phyloP scores from a whole-genome alignment of 2,329 filamentous ascomycete genomes.

The Cephalotrichum gorgonifer region DNA sequence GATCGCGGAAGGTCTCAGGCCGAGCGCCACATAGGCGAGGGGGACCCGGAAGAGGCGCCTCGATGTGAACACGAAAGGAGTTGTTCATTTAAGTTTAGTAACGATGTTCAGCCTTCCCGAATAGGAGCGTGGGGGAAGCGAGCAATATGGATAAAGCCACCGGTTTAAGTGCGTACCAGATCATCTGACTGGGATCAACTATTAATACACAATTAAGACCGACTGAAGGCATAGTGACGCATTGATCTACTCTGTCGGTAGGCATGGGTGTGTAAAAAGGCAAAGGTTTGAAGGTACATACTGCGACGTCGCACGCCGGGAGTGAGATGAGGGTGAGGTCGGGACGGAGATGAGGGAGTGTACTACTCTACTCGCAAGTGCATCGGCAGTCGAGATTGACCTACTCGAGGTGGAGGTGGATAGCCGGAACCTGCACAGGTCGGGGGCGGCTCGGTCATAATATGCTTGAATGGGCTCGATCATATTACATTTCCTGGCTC shows the following conservation, averaged over 20 bases:
- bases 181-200: conserved; percentile 2
- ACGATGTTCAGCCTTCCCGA: background rate
- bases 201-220: background rate
- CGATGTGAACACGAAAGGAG: background rate
- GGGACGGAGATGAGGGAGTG: too few species aligned
- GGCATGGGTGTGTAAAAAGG: too few species aligned
- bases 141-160: conserved; percentile 1
- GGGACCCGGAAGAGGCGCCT: background rate
- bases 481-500: background rate
- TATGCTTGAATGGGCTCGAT: background rate
- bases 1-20: background rate
- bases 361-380: background rate
- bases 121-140: background rate
- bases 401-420: too few species aligned
- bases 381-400: background rate
- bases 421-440: too few species aligned
- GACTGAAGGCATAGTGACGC: background rate
- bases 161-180: conserved; percentile 1
- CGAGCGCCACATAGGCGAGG: background rate
- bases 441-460: background rate
- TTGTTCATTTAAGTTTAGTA: background rate
- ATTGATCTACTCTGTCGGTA: background rate
- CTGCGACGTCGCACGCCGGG: too few species aligned
- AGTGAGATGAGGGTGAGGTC: too few species aligned
- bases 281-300: too few species aligned